Evolutionary conservation across 768 basidiomycete species (phyloP).

Genomic region (Pilatotrama ljubarskyi): DNA sequence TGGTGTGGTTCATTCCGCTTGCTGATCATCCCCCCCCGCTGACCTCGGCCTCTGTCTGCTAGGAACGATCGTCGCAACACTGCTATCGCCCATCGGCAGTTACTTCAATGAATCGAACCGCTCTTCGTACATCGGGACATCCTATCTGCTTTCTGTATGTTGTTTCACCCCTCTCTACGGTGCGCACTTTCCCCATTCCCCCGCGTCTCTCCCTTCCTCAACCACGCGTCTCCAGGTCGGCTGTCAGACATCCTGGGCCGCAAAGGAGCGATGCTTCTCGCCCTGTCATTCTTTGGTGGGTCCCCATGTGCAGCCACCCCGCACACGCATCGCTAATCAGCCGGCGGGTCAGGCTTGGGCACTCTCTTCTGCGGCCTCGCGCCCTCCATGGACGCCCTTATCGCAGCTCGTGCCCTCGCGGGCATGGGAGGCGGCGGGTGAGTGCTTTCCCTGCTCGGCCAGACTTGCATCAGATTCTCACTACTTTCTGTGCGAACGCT

Average conservation of each 20-base stretch:
- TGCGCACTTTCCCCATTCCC: slow-evolving; percentile 32
- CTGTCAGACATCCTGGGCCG: slow-evolving; percentile 84
- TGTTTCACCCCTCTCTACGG: slow-evolving; percentile 92
- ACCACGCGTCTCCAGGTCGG: slow-evolving; percentile 54
- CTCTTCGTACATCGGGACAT: slow-evolving; percentile 85
- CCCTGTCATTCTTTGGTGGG: slow-evolving; percentile 79
- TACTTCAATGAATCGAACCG: slow-evolving; percentile 79
- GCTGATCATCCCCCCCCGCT: slow-evolving; percentile 2
- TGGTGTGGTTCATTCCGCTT: slow-evolving; percentile 45
- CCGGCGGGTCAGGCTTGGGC: slow-evolving; percentile 57
- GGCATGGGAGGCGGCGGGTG: slow-evolving; percentile 93
- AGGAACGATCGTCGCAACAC: slow-evolving; percentile 88
- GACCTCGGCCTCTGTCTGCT: slow-evolving; percentile 2
- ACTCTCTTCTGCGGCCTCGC: slow-evolving; percentile 87
- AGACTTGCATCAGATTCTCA: slow-evolving; percentile 26
- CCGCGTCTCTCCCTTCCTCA: slow-evolving; percentile 21
- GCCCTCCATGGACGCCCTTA: slow-evolving; percentile 80
- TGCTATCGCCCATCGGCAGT: slow-evolving; percentile 82
- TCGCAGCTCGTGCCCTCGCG: slow-evolving; percentile 79
- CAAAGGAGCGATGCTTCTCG: slow-evolving; percentile 84
- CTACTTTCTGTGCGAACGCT: slow-evolving; percentile 14
- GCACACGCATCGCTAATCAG: slow-evolving; percentile 22
- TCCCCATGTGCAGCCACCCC: slow-evolving; percentile 10
- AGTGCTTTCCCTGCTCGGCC: slow-evolving; percentile 33
- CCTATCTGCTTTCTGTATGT: slow-evolving; percentile 85